Evolutionary conservation across 495 filamentous ascomycete species (phyloP), one percentile per base, ranked within the genome.

Genomic region (Talaromyces trachyspermus): DNA sequence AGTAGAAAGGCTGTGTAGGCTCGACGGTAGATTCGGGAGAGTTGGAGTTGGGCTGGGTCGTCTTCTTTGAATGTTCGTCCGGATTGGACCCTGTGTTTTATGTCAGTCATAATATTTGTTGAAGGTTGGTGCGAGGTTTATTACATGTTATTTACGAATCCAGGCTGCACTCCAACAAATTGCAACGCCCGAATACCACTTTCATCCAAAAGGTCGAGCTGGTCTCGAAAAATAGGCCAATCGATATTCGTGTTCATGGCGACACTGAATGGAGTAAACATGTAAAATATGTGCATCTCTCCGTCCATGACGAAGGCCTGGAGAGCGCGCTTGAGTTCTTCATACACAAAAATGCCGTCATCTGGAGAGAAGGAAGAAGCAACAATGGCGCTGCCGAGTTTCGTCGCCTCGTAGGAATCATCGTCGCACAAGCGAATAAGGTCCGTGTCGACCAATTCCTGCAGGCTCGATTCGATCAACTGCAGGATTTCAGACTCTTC

Each of bases 201-300:
- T 36, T 89, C 85, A 46, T 88, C 84, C 3, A 90, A 65, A 3
- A 56, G 53, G 50, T 88, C 83, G 51, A 90, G 65, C 49, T 86
- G 81, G 44, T 82, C 74, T 26, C 84, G 78, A 46, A 89, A 87
- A 10, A 82, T 72, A 18, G 70, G 74, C 87, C 86, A 90, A 52
- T 88, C 83, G 46, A 90, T 73, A 2, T 72, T 62, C 6, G 70
- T 65, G 14, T 55, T 61, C 18, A 62, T 57, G 4, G 74, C 64
- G 5, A 60, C 64, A 27, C 77, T 64, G 9, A 89, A 70, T 1
- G 87, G 87, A 0, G 87, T 89, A 49, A 90, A 89, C 49, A 79
- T 81, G 58, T 90, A 92, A 40, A 89, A 75, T 29, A 89, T 72
- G 55, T 92, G 87, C 82, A 92, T 83, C 39, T 92, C 87, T 14